A percentile compares a stretch with the other conserved stretches of the same genome.
phyloP scores from a whole-genome alignment of 306 rosid genomes.

The Lathyrus oleraceus region DNA sequence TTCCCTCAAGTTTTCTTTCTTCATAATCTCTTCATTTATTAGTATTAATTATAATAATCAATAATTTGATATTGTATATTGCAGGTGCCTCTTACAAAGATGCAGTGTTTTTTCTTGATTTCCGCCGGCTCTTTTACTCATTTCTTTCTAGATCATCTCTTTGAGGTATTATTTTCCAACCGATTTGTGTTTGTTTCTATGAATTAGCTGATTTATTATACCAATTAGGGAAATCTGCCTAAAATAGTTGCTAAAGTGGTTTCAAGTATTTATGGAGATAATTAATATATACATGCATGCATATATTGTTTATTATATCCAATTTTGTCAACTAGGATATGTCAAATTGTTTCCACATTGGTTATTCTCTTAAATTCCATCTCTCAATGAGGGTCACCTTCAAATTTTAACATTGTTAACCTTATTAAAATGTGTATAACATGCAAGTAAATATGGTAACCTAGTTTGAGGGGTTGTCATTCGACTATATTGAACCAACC shows the following conservation, averaged over 20 bases:
- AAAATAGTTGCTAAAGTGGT: not conserved
- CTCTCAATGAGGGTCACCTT: not conserved
- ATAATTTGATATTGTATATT: not conserved
- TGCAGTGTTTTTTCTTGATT: constrained; percentile 71
- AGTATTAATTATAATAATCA: not conserved
- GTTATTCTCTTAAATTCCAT: not conserved
- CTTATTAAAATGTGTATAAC: not conserved
- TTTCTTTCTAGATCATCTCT: constrained; percentile 81
- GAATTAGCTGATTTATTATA: not conserved
- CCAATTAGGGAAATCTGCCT: not conserved
- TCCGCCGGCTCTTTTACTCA: constrained; percentile 88
- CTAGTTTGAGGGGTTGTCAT: too few species aligned
- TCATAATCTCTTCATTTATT: not conserved
- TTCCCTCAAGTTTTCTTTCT: not conserved
- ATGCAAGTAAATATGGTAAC: too few species aligned
- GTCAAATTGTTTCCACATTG: not conserved
- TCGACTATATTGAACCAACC: too few species aligned
- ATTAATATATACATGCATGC: too few species aligned
- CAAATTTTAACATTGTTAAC: not conserved
- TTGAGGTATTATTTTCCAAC: constrained; percentile 58
- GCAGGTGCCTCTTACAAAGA: constrained; percentile 68
- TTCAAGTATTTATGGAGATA: not conserved
- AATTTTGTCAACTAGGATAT: not conserved
- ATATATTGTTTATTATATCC: not conserved
- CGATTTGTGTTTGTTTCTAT: too few species aligned